Evolutionary conservation across 2,329 filamentous ascomycete species (phyloP).

Genomic region (Penicillium janthinellum): DNA sequence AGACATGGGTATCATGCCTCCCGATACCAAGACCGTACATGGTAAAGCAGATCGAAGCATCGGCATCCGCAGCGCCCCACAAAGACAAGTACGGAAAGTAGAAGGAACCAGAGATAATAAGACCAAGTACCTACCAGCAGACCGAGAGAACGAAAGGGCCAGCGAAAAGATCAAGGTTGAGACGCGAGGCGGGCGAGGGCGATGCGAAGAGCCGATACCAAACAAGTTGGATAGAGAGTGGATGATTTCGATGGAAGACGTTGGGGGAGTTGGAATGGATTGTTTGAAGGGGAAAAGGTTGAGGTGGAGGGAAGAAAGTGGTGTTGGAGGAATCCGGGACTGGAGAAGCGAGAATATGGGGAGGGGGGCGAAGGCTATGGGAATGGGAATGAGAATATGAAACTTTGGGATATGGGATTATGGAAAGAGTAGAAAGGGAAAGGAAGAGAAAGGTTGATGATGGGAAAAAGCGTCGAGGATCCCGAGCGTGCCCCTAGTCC

Average conservation of each 20-base stretch:
- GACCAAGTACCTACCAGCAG: not conserved
- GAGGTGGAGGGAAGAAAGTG: constrained; percentile 25
- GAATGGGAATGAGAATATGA: not conserved
- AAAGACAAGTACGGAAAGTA: not conserved
- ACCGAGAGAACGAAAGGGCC: not conserved
- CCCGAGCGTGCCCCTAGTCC: constrained; percentile 43
- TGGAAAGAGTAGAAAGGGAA: constrained; percentile 17
- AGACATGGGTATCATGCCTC: not conserved
- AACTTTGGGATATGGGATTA: not conserved
- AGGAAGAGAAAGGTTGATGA: constrained; percentile 17
- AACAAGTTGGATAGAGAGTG: constrained; percentile 24
- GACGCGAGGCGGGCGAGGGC: constrained; percentile 16
- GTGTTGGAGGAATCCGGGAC: constrained; percentile 1
- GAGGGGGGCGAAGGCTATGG: not conserved
- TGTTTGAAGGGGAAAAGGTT: constrained; percentile 19
- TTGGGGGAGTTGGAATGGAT: constrained; percentile 11
- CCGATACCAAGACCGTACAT: not conserved
- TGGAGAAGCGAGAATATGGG: not conserved
- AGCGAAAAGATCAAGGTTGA: not conserved
- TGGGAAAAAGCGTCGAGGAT: constrained; percentile 35
- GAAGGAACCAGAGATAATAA: not conserved
- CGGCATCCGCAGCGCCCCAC: not conserved
- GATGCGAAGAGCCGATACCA: constrained; percentile 23
- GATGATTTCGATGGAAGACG: constrained; percentile 10
- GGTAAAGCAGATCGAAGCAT: not conserved